Evolutionary conservation across 106 monocot genomes (phyloP), one percentile per base, ranked within the genome.

Genomic region (Vanilla planifolia): DNA sequence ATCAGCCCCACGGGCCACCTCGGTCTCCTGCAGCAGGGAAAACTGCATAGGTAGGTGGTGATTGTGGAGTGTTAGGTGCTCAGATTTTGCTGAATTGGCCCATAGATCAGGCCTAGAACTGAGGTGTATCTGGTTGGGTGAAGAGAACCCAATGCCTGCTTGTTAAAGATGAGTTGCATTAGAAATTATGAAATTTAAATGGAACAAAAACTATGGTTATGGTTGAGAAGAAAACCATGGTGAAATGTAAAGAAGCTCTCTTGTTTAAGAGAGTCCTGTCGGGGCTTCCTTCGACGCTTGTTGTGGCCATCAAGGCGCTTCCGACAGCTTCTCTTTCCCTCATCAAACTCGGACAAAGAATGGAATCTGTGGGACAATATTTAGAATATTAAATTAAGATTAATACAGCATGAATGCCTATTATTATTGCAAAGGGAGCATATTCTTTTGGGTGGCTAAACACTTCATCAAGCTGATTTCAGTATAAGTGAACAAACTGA

Each of bases 301-400:
- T 71, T 81, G 59, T 81, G 81, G 4, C 81, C 81, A 60, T 81
- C 81, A 6, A 81, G 76, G 33, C 81, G 81, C 43, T 81, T 81
- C 33, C 81, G 62, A 41, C 81, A 81, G 67, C 81, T 81, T 51
- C 76, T 62, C 46, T 81, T 81, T 21, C 58, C 76, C 20, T 76
- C 81, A 36, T 71, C 71, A 43, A 71, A 71, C 50, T 71, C 71
- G 41, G 21, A 22, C 29, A 71, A 53, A 28, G 28, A 21, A 30
- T 71, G 71, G 33, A 71, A 71, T 42, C 71, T 71, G 71, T 17
- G 25, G 24, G 44, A 45, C 16, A 45, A 45, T 19, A 45, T 17
- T 19, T 19, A 45, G 44, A 16, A 19, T 19, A 45, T 45, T n/a
- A 20, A 19, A 17, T 19, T 1, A 45, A 45, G 44, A 10, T 42